Conservation (phyloP, 108 stramenopile species). For the Cyclotella kingstonii region DNA sequence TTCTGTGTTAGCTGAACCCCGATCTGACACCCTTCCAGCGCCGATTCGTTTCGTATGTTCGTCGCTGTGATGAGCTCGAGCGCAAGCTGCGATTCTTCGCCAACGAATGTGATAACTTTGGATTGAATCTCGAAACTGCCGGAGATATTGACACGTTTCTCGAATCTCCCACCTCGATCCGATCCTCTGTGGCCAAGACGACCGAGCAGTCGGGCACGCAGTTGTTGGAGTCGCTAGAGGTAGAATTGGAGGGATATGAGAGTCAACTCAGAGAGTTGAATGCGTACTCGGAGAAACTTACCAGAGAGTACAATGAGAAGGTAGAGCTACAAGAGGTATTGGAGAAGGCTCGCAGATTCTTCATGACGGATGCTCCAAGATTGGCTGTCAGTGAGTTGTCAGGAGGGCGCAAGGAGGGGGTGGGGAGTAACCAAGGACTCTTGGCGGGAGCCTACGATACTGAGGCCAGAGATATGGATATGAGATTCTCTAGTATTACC, state of each 20-base stretch:
- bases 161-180: slow-evolving; percentile 37
- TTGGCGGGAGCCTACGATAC: slow-evolving; percentile 53
- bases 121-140: slow-evolving; percentile 65
- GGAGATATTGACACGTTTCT: slow-evolving; percentile 68
- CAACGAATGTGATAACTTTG: slow-evolving; percentile 89
- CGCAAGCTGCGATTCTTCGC: slow-evolving; percentile 94
- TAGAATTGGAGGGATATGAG: slow-evolving; percentile 90
- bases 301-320: slow-evolving; percentile 96
- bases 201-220: slow-evolving; percentile 56
- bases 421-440: slow-evolving; percentile 44
- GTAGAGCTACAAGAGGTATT: slow-evolving; percentile 94
- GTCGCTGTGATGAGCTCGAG: slow-evolving; percentile 97
- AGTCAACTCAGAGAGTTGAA: slow-evolving; percentile 91
- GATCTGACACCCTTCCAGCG: slow-evolving; percentile 98
- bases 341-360: slow-evolving; percentile 91
- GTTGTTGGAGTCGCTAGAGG: slow-evolving; percentile 84
- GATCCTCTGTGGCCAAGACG: slow-evolving; percentile 36
- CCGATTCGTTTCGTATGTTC: slow-evolving; percentile 95
- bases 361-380: slow-evolving; percentile 87
- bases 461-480: slow-evolving; percentile 79
- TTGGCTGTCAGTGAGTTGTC: slow-evolving; percentile 73
- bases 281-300: slow-evolving; percentile 91
- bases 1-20: slow-evolving; percentile 75
- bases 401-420: slow-evolving; percentile 16
- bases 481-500: slow-evolving; percentile 94